A percentile compares a stretch with the other conserved stretches of the same genome.
Conservation (phyloP, 1,284 basidiomycete species). For the Entoloma clypeatum region DNA sequence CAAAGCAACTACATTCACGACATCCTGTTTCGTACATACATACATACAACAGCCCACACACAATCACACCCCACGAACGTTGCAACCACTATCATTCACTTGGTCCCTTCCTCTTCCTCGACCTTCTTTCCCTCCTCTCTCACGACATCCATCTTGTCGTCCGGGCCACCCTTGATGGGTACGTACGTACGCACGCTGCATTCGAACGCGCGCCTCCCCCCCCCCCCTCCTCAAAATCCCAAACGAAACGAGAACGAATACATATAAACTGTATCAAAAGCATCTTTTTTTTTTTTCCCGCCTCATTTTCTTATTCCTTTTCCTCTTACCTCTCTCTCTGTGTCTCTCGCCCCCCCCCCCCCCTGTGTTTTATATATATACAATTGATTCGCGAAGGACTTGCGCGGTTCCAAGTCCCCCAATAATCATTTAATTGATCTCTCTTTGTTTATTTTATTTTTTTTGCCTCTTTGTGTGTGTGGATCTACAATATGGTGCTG, state of each 20-base stretch:
- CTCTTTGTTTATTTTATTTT: no score
- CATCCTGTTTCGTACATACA: background rate
- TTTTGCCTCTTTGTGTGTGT: slow-evolving; percentile 1
- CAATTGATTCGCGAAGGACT: slow-evolving; percentile 27
- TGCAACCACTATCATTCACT: background rate
- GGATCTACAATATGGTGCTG: slow-evolving; percentile 20
- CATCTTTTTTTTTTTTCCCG: no score
- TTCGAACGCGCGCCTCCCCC: no score
- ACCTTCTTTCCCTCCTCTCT: background rate
- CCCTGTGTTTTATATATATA: slow-evolving; percentile 5
- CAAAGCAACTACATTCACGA: no score
- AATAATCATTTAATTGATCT: slow-evolving; percentile 16
- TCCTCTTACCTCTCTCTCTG: slow-evolving; percentile 1
- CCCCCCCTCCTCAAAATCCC: no score
- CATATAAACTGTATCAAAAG: no score
- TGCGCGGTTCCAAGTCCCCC: slow-evolving; percentile 27
- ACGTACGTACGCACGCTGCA: no score
- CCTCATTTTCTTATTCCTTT: background rate
- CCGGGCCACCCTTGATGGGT: no score
- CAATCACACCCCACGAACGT: background rate
- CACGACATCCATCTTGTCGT: no score
- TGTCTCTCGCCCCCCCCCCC: background rate
- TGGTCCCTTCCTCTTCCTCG: background rate
- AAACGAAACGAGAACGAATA: no score
- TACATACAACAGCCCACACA: slow-evolving; percentile 1